phyloP scores from a whole-genome alignment of 2,329 filamentous ascomycete species.

The Cadophora gregata region DNA sequence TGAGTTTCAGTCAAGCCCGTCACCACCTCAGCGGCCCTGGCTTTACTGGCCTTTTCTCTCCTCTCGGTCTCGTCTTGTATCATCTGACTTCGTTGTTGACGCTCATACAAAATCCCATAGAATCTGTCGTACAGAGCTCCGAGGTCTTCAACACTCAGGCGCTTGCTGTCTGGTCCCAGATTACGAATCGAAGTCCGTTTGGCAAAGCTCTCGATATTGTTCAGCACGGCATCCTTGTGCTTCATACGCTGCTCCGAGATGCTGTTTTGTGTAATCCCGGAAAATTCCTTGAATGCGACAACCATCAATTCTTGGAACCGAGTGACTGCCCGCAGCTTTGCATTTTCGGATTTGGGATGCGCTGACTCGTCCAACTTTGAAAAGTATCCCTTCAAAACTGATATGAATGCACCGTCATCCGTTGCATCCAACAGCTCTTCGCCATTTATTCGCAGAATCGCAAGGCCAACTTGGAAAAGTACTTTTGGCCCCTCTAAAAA shows the following conservation, averaged over 20 bases:
- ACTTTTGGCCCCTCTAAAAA: slow-evolving; percentile 98
- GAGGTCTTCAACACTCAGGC: slow-evolving; percentile 83
- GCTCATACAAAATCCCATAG: slow-evolving; percentile 89
- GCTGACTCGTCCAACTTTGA: slow-evolving; percentile 91
- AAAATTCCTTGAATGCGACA: slow-evolving; percentile 97
- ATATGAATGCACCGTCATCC: slow-evolving; percentile 97
- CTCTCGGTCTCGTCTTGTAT: slow-evolving; percentile 77
- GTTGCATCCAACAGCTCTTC: slow-evolving; percentile 92
- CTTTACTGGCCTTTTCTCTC: slow-evolving; percentile 65
- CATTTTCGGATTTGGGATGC: slow-evolving; percentile 93
- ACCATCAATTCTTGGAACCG: slow-evolving; percentile 99
- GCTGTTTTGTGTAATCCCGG: slow-evolving; percentile 90
- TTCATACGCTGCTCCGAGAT: slow-evolving; percentile 88
- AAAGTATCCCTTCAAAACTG: slow-evolving; percentile 94
- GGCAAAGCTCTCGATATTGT: slow-evolving; percentile 96
- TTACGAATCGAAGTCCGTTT: slow-evolving; percentile 97
- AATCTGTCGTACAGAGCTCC: slow-evolving; percentile 93
- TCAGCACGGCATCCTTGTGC: slow-evolving; percentile 92
- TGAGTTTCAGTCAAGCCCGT: slow-evolving; percentile 49
- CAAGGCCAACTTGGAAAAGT: slow-evolving; percentile 93
- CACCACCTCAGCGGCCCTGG: slow-evolving; percentile 57
- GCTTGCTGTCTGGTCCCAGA: slow-evolving; percentile 93
- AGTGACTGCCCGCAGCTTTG: slow-evolving; percentile 91
- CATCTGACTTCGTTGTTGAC: slow-evolving; percentile 80
- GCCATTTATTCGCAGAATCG: slow-evolving; percentile 96